These are phyloP conservation scores for Phytophthora ramorum DNA, from an alignment of 352 stramenopile genomes.

Conservation along the genomic window DNA sequence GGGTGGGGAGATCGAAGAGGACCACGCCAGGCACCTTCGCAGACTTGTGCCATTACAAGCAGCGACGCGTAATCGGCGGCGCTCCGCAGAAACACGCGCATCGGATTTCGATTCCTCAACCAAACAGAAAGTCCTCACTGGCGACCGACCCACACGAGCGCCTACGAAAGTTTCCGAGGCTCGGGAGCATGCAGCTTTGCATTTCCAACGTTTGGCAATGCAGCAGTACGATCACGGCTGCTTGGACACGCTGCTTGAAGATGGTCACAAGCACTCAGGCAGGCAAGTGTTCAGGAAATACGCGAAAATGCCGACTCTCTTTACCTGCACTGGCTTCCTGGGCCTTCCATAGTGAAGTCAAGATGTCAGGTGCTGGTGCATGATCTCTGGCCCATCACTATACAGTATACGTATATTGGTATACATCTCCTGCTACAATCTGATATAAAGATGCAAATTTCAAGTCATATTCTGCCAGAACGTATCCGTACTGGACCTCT, in stretches of 20 bases:
- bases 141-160: too few relatives aligned
- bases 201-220: too few relatives aligned
- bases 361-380: constrained; percentile 21
- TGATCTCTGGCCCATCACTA: constrained; percentile 2
- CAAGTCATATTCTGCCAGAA: constrained; percentile 7
- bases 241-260: neutral
- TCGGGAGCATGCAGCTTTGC: too few relatives aligned
- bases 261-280: neutral
- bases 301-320: neutral
- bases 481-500: constrained; percentile 7
- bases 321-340: constrained; percentile 21
- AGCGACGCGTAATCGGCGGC: constrained; percentile 9
- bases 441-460: constrained; percentile 27
- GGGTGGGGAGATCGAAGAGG: neutral
- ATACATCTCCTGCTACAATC: constrained; percentile 11
- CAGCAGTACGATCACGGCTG: neutral
- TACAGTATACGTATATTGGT: constrained; percentile 16
- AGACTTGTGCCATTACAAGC: neutral
- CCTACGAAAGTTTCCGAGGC: too few relatives aligned
- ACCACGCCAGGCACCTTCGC: neutral
- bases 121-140: neutral
- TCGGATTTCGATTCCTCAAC: neutral
- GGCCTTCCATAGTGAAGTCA: constrained; percentile 4
- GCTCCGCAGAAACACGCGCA: constrained; percentile 26
- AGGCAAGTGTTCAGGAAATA: neutral